Evolutionary conservation across 2,329 filamentous ascomycete species (phyloP).

Genomic region (Diaporthe vexans): DNA sequence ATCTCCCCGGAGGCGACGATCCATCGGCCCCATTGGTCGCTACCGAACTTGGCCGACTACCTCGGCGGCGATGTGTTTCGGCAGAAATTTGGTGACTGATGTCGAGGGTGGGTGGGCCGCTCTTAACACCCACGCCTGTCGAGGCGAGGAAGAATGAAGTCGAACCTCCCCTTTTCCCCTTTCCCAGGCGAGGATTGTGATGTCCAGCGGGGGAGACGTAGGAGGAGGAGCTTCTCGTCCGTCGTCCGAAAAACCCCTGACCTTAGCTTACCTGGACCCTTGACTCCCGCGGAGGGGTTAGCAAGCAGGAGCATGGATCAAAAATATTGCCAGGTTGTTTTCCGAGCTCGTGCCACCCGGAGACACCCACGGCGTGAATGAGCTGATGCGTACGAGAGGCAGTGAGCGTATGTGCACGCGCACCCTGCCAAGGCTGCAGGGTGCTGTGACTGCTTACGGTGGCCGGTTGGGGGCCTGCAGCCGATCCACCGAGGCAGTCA

Average conservation of each 20-base stretch:
- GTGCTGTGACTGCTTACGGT: constrained; percentile 16
- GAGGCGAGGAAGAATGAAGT: not conserved
- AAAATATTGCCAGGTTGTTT: not conserved
- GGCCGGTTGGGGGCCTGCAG: not conserved
- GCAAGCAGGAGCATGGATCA: constrained; percentile 6
- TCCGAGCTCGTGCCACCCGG: constrained; percentile 12
- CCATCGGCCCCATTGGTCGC: not conserved
- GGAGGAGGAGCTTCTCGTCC: not conserved
- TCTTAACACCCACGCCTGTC: not conserved
- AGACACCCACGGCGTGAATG: not conserved
- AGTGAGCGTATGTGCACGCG: not conserved
- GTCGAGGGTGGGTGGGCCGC: not conserved
- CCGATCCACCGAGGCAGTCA: constrained; percentile 2
- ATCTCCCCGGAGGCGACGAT: not conserved
- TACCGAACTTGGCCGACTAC: constrained; percentile 3
- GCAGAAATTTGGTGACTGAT: not conserved
- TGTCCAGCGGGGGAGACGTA: not conserved
- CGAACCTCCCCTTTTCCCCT: not conserved
- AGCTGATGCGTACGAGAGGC: not conserved
- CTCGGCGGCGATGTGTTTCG: constrained; percentile 8
- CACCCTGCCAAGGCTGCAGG: constrained; percentile 24
- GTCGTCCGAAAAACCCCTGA: constrained; percentile 15
- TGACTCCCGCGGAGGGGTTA: constrained; percentile 10
- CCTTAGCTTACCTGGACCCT: not conserved
- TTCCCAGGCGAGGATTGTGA: not conserved